A percentile compares a stretch with the other conserved stretches of the same genome.
phyloP scores from a whole-genome alignment of 2,329 filamentous ascomycete species.

The Hymenoscyphus fructigenus region DNA sequence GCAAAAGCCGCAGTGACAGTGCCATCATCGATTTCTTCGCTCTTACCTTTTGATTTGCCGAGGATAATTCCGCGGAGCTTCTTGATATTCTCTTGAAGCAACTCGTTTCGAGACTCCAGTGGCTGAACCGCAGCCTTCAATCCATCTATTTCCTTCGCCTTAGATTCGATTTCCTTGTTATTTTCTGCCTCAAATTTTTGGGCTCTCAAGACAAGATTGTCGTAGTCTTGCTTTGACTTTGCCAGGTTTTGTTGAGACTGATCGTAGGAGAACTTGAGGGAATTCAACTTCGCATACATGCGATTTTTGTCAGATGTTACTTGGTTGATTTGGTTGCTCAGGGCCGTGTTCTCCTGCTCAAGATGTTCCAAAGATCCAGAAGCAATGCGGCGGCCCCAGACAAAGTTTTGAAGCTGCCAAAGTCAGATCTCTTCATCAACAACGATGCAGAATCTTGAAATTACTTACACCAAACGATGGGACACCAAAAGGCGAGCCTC shows the following conservation, averaged over 20 bases:
- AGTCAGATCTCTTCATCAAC: neutral
- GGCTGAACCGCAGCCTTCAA: neutral
- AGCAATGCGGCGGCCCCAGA: neutral
- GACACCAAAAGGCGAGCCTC: no score
- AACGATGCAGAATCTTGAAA: neutral
- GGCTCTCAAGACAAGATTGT: neutral
- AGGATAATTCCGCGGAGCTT: neutral
- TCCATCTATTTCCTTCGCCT: neutral
- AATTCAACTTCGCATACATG: neutral
- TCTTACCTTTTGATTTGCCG: neutral
- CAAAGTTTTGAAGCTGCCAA: neutral
- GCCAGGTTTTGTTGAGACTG: neutral
- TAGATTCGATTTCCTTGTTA: neutral
- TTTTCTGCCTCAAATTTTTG: neutral
- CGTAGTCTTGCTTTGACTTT: neutral
- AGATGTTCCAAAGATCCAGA: neutral
- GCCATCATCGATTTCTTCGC: neutral
- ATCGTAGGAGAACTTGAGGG: neutral
- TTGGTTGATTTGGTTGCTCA: neutral
- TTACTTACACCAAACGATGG: neutral
- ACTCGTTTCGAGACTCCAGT: neutral
- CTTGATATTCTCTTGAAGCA: neutral
- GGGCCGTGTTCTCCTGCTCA: neutral
- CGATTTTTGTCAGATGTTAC: neutral
- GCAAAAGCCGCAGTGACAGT: conserved; percentile 2